Evolutionary conservation across 176 grass and related monocot genomes (phyloP), one percentile per base, ranked within the genome.

Genomic region (Echinochloa phyllopogon): DNA sequence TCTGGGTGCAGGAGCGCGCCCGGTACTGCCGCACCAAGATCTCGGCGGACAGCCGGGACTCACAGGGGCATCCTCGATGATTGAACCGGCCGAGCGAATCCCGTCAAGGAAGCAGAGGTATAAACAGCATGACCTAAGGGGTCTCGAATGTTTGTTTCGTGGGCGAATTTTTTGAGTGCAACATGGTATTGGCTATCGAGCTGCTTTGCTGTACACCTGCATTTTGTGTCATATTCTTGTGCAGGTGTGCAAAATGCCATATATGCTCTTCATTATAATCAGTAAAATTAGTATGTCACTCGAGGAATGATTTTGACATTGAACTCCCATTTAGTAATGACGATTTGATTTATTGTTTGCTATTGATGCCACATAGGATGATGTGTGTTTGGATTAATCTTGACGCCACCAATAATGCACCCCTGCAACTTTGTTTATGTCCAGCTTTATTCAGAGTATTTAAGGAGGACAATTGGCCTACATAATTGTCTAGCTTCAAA

Each of bases 81-180:
- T 6, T 63, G 67, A 44, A 74, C 47, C 25, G 79, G 73, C 59
- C 68, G 38, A 61, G 50, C n/a, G 8, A 89, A 94, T 80, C 85
- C 79, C 16, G 75, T 89, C 76, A 97, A 90, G 72, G 66, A 90
- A 84, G 92, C 92, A 61, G 94, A 94, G 92, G 94, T 97, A 83
- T 50, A 21, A 23, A 43, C 58, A 5, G 11, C 55, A n/a, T 38
- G n/a, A 44, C n/a, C 15, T 58, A 39, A 12, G 2, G 11, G 7
- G 44, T 27, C 21, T 21, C 48, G 36, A 18, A 29, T 17, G 24
- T 57, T 78, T 20, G 1, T 29, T 61, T 62, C 55, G 45, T 57
- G 74, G 4, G 9, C 29, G 2, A 27, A 51, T 52, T 86, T 41
- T n/a, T 25, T 41, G 13, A 52, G 10, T 25, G 41, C 16, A 27